These are phyloP conservation scores for Neonectria magnoliae DNA, from an alignment of 2,329 filamentous ascomycete species.

Conservation along the genomic window DNA sequence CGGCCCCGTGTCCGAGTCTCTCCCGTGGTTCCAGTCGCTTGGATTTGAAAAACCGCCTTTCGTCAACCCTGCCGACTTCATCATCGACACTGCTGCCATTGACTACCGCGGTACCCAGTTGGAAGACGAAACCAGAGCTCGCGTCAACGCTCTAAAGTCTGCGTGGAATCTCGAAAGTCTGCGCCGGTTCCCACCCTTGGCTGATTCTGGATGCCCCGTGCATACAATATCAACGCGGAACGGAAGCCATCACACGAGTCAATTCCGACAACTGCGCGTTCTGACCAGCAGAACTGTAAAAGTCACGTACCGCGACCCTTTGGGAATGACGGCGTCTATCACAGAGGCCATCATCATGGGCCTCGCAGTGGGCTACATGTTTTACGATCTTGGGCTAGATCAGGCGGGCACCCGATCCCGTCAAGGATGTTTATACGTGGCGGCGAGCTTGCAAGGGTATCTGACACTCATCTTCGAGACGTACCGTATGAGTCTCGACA, in stretches of 20 bases:
- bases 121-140: slow-evolving; percentile 64
- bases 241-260: slow-evolving; percentile 57
- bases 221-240: slow-evolving; percentile 13
- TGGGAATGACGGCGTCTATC: slow-evolving; percentile 77
- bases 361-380: slow-evolving; percentile 77
- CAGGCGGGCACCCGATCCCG: slow-evolving; percentile 77
- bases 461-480: slow-evolving; percentile 78
- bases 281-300: slow-evolving; percentile 74
- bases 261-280: slow-evolving; percentile 70
- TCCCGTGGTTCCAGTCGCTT: slow-evolving; percentile 69
- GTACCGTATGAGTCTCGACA: slow-evolving; percentile 77
- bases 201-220: neutral
- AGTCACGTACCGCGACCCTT: slow-evolving; percentile 76
- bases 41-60: slow-evolving; percentile 72
- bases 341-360: slow-evolving; percentile 75
- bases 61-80: slow-evolving; percentile 78
- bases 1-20: slow-evolving; percentile 64
- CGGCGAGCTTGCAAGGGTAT: slow-evolving; percentile 76
- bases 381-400: slow-evolving; percentile 70
- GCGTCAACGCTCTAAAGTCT: slow-evolving; percentile 67
- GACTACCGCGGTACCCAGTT: slow-evolving; percentile 74
- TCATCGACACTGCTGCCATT: slow-evolving; percentile 77
- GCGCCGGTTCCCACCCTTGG: slow-evolving; percentile 33
- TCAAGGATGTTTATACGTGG: slow-evolving; percentile 76
- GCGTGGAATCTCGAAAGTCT: slow-evolving; percentile 63